Evolutionary conservation across 2,329 filamentous ascomycete species (phyloP).

Genomic region (Tolypocladium capitatum): DNA sequence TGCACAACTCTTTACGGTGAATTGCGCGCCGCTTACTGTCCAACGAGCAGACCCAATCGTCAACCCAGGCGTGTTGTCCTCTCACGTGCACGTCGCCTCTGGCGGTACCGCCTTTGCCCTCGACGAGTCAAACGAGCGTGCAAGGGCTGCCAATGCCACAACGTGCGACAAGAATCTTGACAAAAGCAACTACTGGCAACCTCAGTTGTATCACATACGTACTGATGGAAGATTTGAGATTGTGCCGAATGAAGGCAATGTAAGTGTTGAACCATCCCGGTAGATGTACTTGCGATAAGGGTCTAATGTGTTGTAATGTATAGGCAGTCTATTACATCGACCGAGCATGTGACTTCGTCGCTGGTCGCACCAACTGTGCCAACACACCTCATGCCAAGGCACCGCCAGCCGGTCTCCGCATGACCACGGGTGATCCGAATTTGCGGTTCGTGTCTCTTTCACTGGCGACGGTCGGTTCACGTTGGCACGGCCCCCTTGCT

Average conservation of each 20-base stretch:
- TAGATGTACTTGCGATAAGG: not conserved
- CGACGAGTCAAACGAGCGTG: conserved; percentile 36
- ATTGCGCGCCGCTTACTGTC: conserved; percentile 12
- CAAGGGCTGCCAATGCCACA: conserved; percentile 44
- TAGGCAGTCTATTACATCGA: conserved; percentile 15
- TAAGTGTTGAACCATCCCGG: conserved; percentile 4
- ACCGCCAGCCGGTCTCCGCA: conserved; percentile 50
- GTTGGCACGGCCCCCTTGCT: not conserved
- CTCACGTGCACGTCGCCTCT: conserved; percentile 48
- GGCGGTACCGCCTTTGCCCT: conserved; percentile 49
- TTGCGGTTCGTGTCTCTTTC: conserved; percentile 17
- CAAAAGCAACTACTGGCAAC: conserved; percentile 57
- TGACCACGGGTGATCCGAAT: conserved; percentile 48
- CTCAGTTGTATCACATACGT: conserved; percentile 36
- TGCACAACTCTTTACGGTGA: conserved; percentile 14
- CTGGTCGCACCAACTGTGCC: conserved; percentile 11
- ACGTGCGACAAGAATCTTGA: conserved; percentile 51
- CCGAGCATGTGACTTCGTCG: conserved; percentile 14
- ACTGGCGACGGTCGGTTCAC: no score
- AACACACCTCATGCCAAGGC: conserved; percentile 26
- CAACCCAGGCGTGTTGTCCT: conserved; percentile 35
- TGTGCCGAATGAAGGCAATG: conserved; percentile 17
- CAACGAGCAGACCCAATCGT: conserved; percentile 48
- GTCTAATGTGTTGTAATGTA: not conserved
- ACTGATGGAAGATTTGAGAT: conserved; percentile 40